phyloP scores from a whole-genome alignment of 805 yeast genomes.

The Candida silvatica region DNA sequence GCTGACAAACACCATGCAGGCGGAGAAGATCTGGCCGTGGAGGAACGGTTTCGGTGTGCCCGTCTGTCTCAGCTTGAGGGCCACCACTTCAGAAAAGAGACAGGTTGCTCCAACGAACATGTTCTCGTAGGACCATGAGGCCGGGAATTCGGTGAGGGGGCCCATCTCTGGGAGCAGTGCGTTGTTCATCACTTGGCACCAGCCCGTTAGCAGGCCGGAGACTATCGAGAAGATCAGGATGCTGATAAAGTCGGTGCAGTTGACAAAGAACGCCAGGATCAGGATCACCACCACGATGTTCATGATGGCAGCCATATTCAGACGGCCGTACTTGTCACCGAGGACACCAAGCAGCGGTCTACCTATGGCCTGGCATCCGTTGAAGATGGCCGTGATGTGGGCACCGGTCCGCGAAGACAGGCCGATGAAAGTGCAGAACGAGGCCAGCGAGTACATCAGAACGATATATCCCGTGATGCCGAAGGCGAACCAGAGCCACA shows the following conservation, averaged over 20 bases:
- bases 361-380: slow-evolving; percentile 39
- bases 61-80: slow-evolving; percentile 16
- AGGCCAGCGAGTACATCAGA: slow-evolving; percentile 36
- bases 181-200: slow-evolving; percentile 25
- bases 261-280: slow-evolving; percentile 37
- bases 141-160: slow-evolving; percentile 18
- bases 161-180: slow-evolving; percentile 23
- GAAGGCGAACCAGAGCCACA: slow-evolving; percentile 23
- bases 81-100: slow-evolving; percentile 22
- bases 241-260: slow-evolving; percentile 20
- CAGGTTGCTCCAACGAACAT: slow-evolving; percentile 20
- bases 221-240: slow-evolving; percentile 8
- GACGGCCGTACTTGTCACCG: slow-evolving; percentile 38
- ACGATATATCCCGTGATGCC: slow-evolving; percentile 33
- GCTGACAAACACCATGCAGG: slow-evolving; percentile 36
- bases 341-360: slow-evolving; percentile 38
- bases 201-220: slow-evolving; percentile 30
- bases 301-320: slow-evolving; percentile 31
- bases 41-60: slow-evolving; percentile 34
- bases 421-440: slow-evolving; percentile 42
- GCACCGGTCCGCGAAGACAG: slow-evolving; percentile 33
- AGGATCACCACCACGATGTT: slow-evolving; percentile 27
- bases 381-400: slow-evolving; percentile 34
- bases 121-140: slow-evolving; percentile 21
- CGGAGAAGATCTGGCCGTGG: slow-evolving; percentile 55